Evolutionary conservation across 1,139 yeast species (phyloP), one percentile per base, ranked within the genome.

Genomic region (Cylindricascospora bacillispora): DNA sequence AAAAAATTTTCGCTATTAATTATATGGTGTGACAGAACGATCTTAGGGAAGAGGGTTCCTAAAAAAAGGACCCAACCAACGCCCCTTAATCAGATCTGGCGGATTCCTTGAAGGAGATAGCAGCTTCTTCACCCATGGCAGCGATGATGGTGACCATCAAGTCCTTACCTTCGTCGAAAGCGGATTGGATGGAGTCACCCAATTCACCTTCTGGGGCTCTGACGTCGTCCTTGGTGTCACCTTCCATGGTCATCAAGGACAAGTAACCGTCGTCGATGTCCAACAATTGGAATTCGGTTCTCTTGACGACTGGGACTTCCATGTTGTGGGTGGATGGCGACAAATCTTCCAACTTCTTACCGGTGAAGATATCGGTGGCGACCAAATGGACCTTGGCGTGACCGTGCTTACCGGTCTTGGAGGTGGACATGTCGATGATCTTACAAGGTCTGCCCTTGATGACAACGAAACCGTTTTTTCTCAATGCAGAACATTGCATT

Each of bases 391-490:
- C 98, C 78, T 89, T 89, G 64, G 98, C 98, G 89, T 89, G 98
- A 70, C 98, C 98, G 80, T 89, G 98, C 95, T 89, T 89, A 72
- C 98, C 98, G 56, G 98, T 89, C 81, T 89, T 89, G 60, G 98
- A 89, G 60, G 98, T 89, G 45, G 98, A 89, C 98, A 89, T 89
- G 66, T 89, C 98, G 57, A 89, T 92, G 66, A 89, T 89, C 80
- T 89, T 89, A 77, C 98, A 89, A 64, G 98, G 98, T 77, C 98
- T 92, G 60, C 83, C 73, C 75, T 92, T 92, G 71, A 89, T 89
- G 56, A 78, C 93, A 62, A 89, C 98, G 77, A 83, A 93, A 59
- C 98, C 98, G 75, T 76, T 82, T 92, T 89, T 92, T 76, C 98
- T 86, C 68, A 89, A 83, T 53, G 98, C 95, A 58, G 98, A 89